Conservation (phyloP, 768 basidiomycete species). For the Erythrobasidium yunnanense region DNA sequence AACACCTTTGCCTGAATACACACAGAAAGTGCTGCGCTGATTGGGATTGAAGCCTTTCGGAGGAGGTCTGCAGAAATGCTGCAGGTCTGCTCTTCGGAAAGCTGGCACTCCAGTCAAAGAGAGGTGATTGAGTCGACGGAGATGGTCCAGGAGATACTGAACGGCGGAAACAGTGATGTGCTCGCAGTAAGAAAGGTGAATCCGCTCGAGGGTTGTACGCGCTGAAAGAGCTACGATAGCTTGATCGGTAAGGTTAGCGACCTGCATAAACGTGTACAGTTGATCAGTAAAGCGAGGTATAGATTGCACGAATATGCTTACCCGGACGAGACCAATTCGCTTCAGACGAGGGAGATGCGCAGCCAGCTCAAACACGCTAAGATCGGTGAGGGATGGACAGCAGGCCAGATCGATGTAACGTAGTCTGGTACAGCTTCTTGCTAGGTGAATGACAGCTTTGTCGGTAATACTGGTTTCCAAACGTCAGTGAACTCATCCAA, state of each 20-base stretch:
- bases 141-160: constrained; percentile 73
- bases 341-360: constrained; percentile 70
- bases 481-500: neutral
- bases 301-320: constrained; percentile 25
- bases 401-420: constrained; percentile 95
- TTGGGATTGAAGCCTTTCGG: constrained; percentile 86
- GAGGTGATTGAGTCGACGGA: constrained; percentile 85
- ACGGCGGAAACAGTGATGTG: constrained; percentile 85
- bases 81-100: constrained; percentile 72
- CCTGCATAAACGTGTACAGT: constrained; percentile 31
- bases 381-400: constrained; percentile 76
- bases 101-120: constrained; percentile 94
- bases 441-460: constrained; percentile 67
- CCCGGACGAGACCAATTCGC: constrained; percentile 87
- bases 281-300: neutral
- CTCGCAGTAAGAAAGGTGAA: constrained; percentile 94
- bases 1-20: constrained; percentile 88
- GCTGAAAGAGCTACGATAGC: constrained; percentile 80
- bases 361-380: constrained; percentile 85
- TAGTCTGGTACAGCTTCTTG: constrained; percentile 73
- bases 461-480: constrained; percentile 61
- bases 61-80: constrained; percentile 76
- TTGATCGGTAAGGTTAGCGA: constrained; percentile 83
- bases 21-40: constrained; percentile 84
- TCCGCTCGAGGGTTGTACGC: constrained; percentile 76